Evolutionary conservation across 257 asterid genomes (phyloP).

Genomic region (Eustoma russellianum): DNA sequence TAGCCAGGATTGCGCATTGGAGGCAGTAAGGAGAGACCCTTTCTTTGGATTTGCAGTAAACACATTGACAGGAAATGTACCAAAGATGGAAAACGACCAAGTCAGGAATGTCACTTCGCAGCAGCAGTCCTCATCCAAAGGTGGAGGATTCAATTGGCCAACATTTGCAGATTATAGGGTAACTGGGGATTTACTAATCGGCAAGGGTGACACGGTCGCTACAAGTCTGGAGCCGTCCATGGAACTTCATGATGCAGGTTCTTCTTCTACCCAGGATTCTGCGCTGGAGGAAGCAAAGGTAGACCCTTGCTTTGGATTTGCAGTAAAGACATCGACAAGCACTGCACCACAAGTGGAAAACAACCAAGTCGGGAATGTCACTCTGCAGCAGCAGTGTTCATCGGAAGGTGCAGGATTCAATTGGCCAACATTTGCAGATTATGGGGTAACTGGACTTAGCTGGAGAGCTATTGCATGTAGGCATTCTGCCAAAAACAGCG

Average conservation of each 20-base stretch:
- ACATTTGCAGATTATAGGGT: no score
- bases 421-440: no score
- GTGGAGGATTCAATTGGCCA: conserved; percentile 9
- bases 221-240: no score
- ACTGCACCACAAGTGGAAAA: conserved; percentile 25
- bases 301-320: conserved; percentile 11
- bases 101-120: conserved; percentile 16
- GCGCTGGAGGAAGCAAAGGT: not conserved
- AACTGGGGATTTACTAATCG: no score
- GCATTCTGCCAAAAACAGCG: no score
- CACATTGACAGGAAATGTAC: conserved; percentile 51
- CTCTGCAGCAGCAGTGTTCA: conserved; percentile 23
- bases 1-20: no score
- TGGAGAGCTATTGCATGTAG: no score
- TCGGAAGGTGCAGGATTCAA: conserved; percentile 15
- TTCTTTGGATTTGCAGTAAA: conserved; percentile 27
- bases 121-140: conserved; percentile 19
- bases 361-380: conserved; percentile 6
- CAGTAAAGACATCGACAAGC: conserved; percentile 53
- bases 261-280: no score
- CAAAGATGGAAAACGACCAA: conserved; percentile 6
- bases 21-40: conserved; percentile 6
- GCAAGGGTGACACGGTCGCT: no score
- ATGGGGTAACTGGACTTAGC: no score
- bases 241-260: no score